Base-by-base conservation (phyloP, 2,329 filamentous ascomycete genomes). In the Amphichorda felina region DNA sequence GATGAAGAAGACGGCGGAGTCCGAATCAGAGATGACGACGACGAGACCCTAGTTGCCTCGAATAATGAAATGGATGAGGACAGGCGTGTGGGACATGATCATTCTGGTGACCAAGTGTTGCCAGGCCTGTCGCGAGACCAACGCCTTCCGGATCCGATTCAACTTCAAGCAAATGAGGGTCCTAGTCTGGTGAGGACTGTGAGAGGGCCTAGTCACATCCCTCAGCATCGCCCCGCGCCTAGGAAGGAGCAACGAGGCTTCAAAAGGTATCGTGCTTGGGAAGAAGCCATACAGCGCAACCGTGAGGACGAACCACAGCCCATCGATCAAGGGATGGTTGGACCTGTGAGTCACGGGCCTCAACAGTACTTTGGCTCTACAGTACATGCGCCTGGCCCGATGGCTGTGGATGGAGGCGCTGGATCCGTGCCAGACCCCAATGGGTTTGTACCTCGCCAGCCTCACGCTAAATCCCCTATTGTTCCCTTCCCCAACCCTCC, bases 241-340 rank as follows among this genome's bases (percentile, higher is more conserved):
- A 56, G 53, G 41, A 62, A 51, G 41, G 51, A 55, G 19, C 60
- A 64, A 33, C 54, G 62, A 24, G 64, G 64, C 2, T 68, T 69
- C 40, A 59, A 60, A 42, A 54, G 65, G 41, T 68, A 68, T 35
- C 55, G 61, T 40, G 63, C 57, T n/a, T 61, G 58, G 57, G 53
- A 59, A 39, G 54, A 59, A 29, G 58, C 58, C 15, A 47, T 61
- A 26, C 46, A 50, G 33, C 54, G 58, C 18, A 54, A 48, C 37
- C 47, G 50, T 21, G 45, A 42, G 10, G 37, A 39, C 22, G 29
- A 18, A 27, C 30, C 8, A 49, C 31, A 26, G 28, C 36, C 31
- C 10, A 24, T 17, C 11, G 34, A 22, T n/a, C 33, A 8, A 16
- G 31, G 10, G 33, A 47, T 13, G 47, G 47, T 7, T 38, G 43